Evolutionary conservation across 176 grass and related monocot species (phyloP), one percentile per base, ranked within the genome.

Genomic region (bread wheat (Triticum aestivum)): DNA sequence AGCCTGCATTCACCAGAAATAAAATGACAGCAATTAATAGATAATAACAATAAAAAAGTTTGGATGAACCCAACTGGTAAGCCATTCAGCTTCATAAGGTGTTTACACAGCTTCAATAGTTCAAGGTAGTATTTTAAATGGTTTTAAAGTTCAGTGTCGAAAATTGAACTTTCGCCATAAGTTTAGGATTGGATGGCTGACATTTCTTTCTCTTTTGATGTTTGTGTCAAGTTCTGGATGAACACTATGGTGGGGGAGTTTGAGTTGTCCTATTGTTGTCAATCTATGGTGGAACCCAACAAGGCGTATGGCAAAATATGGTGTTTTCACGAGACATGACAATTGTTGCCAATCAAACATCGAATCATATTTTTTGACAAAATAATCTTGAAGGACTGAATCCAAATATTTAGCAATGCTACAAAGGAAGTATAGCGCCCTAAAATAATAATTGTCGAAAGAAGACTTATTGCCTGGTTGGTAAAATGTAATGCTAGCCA

Each of bases 1-100:
- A 99, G 72, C 88, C 97, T 99, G 92, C 78, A 91, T 75, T 78
- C 72, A 79, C 65, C 29, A 47, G 24, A 51, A 84, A 73, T 73
- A 45, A 75, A 67, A 86, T 88, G 32, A 67, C 23, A 88, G 32
- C 24, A 30, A 38, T 62, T 23, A 29, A 66, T 56, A 65, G 17
- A 14, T 30, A 86, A 27, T 7, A n/a, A 18, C 54, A 14, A 54
- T 91, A 14, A 70, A 84, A 72, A 76, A 35, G 33, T 82, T 72
- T 34, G 9, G 12, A 84, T 32, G 67, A 86, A 83, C 24, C 30
- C 49, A 75, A 82, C 44, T 51, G 61, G 14, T 59, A 21, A 82
- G n/a, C 3, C 42, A 24, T 80, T 65, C 26, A 87, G 65, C 34
- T 73, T 29, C 17, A 69, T n/a, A 38, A 72, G 51, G 56, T 82